phyloP scores from a whole-genome alignment of 2,329 filamentous ascomycete genomes.

The Fusarium anguioides region DNA sequence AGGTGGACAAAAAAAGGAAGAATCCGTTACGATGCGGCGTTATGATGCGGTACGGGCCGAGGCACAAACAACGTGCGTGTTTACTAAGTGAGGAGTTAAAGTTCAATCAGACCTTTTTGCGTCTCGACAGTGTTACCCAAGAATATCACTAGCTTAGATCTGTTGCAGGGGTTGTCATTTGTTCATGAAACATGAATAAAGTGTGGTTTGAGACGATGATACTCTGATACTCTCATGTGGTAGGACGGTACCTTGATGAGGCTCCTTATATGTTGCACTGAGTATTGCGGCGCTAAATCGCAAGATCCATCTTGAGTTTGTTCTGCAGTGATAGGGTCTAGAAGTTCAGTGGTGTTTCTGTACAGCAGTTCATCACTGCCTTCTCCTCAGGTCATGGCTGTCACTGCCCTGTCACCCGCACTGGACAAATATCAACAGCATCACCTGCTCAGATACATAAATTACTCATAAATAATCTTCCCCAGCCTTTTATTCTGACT shows the following conservation, averaged over 20 bases:
- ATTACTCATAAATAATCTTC: too few relatives aligned
- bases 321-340: too few relatives aligned
- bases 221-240: background rate
- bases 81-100: background rate
- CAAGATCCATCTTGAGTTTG: too few relatives aligned
- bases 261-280: background rate
- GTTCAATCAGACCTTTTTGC: background rate
- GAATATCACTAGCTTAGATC: background rate
- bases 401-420: too few relatives aligned
- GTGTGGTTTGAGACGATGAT: background rate
- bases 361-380: too few relatives aligned
- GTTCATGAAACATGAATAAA: background rate
- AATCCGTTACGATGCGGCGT: background rate
- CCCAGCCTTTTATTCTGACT: too few relatives aligned
- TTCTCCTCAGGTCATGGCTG: too few relatives aligned
- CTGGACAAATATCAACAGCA: too few relatives aligned
- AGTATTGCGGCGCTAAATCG: too few relatives aligned
- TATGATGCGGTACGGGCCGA: constrained; percentile 28
- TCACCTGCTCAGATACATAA: too few relatives aligned
- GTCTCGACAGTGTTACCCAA: too few relatives aligned
- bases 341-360: too few relatives aligned
- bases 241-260: background rate
- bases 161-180: background rate
- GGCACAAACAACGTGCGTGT: constrained; percentile 14
- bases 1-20: background rate